These are phyloP conservation scores for Biscogniauxia sp. DNA, from an alignment of 2,329 filamentous ascomycete genomes.

Conservation along the genomic window DNA sequence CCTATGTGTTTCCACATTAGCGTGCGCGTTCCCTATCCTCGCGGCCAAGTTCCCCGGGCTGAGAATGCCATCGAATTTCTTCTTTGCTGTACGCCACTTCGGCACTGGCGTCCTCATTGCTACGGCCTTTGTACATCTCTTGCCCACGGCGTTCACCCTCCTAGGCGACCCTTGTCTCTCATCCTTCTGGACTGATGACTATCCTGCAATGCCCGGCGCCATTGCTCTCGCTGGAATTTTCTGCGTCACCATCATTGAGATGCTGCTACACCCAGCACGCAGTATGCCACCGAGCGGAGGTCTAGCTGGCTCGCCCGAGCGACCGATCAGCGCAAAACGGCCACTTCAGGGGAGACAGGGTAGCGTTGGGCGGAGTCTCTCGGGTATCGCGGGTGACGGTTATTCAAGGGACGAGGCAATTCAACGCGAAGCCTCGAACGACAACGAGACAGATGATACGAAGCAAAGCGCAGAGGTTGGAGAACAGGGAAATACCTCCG, in stretches of 20 bases:
- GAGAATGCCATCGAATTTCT: constrained; percentile 53
- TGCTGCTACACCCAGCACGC: constrained; percentile 51
- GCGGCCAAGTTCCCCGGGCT: constrained; percentile 50
- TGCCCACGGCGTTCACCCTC: constrained; percentile 42
- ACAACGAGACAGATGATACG: background rate
- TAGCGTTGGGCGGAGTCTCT: constrained; percentile 35
- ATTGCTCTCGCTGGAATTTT: constrained; percentile 44
- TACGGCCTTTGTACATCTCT: constrained; percentile 58
- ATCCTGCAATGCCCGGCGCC: constrained; percentile 46
- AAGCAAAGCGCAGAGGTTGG: background rate
- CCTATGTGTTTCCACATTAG: constrained; percentile 45
- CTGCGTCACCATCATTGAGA: constrained; percentile 49
- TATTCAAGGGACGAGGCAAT: background rate
- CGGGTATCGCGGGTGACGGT: constrained; percentile 9
- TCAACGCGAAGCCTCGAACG: background rate
- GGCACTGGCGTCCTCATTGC: constrained; percentile 62
- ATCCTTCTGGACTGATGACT: constrained; percentile 42
- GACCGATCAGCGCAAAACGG: constrained; percentile 22
- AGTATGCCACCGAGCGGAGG: constrained; percentile 20
- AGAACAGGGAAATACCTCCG: background rate
- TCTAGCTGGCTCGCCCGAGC: constrained; percentile 2
- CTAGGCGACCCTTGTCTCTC: constrained; percentile 43
- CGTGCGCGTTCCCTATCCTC: constrained; percentile 53
- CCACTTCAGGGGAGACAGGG: constrained; percentile 33
- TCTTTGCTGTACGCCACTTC: constrained; percentile 57